Conservation (phyloP, 1,284 basidiomycete genomes). For the Ustilago tritici region DNA sequence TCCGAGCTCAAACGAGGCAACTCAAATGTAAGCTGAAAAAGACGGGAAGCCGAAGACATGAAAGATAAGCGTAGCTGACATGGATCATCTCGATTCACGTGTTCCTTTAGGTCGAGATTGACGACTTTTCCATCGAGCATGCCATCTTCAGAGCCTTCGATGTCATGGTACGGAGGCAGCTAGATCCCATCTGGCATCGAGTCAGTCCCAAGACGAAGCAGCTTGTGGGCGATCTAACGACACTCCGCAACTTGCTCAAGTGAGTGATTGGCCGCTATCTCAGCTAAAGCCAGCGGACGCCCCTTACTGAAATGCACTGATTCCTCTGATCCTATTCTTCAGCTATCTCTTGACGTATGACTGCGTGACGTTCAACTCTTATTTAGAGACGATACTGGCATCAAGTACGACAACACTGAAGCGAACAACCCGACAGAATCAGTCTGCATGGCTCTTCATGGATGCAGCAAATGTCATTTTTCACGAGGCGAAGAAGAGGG, state of each 20-base stretch:
- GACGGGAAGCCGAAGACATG: background rate
- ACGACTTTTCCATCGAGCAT: slow-evolving; percentile 91
- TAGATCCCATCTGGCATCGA: slow-evolving; percentile 96
- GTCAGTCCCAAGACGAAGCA: slow-evolving; percentile 92
- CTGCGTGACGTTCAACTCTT: slow-evolving; percentile 87
- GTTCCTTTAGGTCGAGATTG: slow-evolving; percentile 81
- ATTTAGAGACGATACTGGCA: slow-evolving; percentile 88
- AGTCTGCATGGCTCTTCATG: slow-evolving; percentile 86
- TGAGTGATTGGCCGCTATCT: slow-evolving; percentile 71
- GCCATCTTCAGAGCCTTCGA: slow-evolving; percentile 96
- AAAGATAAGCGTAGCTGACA: background rate
- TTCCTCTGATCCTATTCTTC: slow-evolving; percentile 6
- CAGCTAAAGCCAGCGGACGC: background rate
- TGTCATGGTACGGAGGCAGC: slow-evolving; percentile 84
- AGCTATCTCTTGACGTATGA: slow-evolving; percentile 93
- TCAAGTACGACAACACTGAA: slow-evolving; percentile 74
- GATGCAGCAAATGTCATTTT: slow-evolving; percentile 91
- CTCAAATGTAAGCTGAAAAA: slow-evolving; percentile 75
- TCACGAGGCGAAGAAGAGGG: slow-evolving; percentile 81
- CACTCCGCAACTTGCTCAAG: slow-evolving; percentile 85
- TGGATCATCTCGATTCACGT: background rate
- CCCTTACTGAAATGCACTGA: slow-evolving; percentile 3
- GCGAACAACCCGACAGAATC: slow-evolving; percentile 72
- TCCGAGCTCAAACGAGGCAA: slow-evolving; percentile 91
- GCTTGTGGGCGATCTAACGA: slow-evolving; percentile 87